phyloP scores from a whole-genome alignment of 1,284 basidiomycete species.

The Boletus subluridellus region DNA sequence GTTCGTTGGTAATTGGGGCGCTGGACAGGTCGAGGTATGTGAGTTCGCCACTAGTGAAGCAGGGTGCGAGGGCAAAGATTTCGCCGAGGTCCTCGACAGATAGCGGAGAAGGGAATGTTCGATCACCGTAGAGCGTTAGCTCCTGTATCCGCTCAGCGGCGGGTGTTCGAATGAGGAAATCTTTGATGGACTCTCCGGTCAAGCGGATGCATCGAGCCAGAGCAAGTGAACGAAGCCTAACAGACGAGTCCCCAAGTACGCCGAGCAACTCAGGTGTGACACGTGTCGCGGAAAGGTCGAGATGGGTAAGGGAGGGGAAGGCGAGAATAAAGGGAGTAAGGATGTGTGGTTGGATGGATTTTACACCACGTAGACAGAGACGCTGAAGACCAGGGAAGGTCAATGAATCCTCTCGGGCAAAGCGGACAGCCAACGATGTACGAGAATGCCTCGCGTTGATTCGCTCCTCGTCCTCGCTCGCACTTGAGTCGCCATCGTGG shows the following conservation, averaged over 20 bases:
- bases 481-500: constrained; percentile 45
- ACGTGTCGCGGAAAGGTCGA: constrained; percentile 86
- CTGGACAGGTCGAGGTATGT: constrained; percentile 91
- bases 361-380: constrained; percentile 82
- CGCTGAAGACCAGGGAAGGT: constrained; percentile 77
- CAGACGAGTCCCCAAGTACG: constrained; percentile 61
- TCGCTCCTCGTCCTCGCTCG: constrained; percentile 42
- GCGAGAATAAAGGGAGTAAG: constrained; percentile 81
- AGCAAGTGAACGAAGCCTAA: constrained; percentile 76
- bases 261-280: constrained; percentile 74
- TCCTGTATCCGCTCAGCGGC: constrained; percentile 68
- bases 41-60: constrained; percentile 73
- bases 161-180: constrained; percentile 70
- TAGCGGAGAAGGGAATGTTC: constrained; percentile 81
- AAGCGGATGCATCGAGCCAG: constrained; percentile 87
- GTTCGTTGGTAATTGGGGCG: constrained; percentile 63
- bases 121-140: constrained; percentile 86
- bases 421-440: constrained; percentile 31
- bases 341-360: constrained; percentile 67
- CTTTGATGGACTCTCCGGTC: constrained; percentile 73
- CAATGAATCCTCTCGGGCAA: constrained; percentile 48
- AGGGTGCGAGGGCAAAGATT: constrained; percentile 75
- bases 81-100: constrained; percentile 63
- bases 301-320: constrained; percentile 84
- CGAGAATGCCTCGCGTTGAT: constrained; percentile 32